Conservation (phyloP, 2,329 filamentous ascomycete species). For the Colletotrichum shisoi region DNA sequence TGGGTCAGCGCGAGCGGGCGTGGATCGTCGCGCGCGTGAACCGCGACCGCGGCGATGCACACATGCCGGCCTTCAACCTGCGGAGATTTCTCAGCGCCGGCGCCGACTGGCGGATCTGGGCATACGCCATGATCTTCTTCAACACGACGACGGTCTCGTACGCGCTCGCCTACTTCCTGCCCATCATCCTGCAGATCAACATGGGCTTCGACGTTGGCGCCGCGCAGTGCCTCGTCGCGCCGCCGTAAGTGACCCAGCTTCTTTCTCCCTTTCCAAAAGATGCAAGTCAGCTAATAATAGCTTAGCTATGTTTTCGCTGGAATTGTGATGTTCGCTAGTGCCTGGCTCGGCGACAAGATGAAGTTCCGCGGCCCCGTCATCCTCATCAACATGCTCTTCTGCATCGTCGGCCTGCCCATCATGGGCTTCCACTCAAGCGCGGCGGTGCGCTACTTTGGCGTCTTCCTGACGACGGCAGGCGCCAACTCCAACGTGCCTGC, state of each 20-base stretch:
- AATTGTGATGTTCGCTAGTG: slow-evolving; percentile 66
- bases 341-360: slow-evolving; percentile 72
- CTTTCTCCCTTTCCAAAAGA: too few relatives aligned
- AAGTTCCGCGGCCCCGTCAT: slow-evolving; percentile 72
- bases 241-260: slow-evolving; percentile 56
- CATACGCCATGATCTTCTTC: slow-evolving; percentile 67
- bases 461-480: slow-evolving; percentile 79
- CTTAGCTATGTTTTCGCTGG: slow-evolving; percentile 63
- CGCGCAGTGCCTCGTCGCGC: slow-evolving; percentile 74
- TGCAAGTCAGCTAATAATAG: too few relatives aligned
- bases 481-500: slow-evolving; percentile 80
- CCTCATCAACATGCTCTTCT: slow-evolving; percentile 69
- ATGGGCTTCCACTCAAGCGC: slow-evolving; percentile 70
- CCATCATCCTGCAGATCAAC: slow-evolving; percentile 71
- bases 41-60: slow-evolving; percentile 65
- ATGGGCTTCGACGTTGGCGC: slow-evolving; percentile 71
- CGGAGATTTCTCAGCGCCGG: slow-evolving; percentile 57
- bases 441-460: slow-evolving; percentile 72
- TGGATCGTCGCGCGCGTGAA: slow-evolving; percentile 64
- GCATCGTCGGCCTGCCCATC: slow-evolving; percentile 73
- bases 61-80: slow-evolving; percentile 61
- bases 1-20: slow-evolving; percentile 59
- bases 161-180: slow-evolving; percentile 79
- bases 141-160: slow-evolving; percentile 77
- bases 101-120: slow-evolving; percentile 67